Evolutionary conservation across 257 asterid species (phyloP).

Genomic region (Ophiorrhiza pumila): DNA sequence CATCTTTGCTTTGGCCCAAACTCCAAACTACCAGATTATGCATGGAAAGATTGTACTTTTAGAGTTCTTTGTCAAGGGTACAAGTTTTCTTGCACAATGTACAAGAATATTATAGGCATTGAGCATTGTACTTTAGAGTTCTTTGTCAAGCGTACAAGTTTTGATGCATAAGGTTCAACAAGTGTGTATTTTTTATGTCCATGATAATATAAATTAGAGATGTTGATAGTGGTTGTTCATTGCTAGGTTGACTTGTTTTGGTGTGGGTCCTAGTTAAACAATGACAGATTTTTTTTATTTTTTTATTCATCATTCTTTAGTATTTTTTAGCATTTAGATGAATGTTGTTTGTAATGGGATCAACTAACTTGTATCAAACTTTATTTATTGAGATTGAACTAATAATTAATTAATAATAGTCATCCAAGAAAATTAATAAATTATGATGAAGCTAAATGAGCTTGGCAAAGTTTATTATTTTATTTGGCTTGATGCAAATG

Average conservation of each 20-base stretch:
- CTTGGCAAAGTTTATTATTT: no score
- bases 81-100: not conserved
- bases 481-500: no score
- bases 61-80: not conserved
- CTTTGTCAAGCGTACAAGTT: not conserved
- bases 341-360: not conserved
- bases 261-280: no score
- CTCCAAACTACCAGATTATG: no score
- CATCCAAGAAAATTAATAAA: no score
- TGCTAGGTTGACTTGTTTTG: no score
- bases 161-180: no score
- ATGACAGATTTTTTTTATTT: not conserved
- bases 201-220: not conserved
- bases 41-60: not conserved
- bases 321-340: no score
- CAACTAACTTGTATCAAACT: slow-evolving; percentile 3
- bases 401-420: no score
- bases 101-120: not conserved
- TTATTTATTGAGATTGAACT: not conserved
- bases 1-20: no score
- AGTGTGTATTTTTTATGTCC: no score
- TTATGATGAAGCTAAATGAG: no score
- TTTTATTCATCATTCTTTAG: not conserved
- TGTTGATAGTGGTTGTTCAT: not conserved
- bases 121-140: not conserved